Evolutionary conservation across 441 rosid genomes (phyloP), one percentile per base, ranked within the genome.

Genomic region (Brassica hybrid): DNA sequence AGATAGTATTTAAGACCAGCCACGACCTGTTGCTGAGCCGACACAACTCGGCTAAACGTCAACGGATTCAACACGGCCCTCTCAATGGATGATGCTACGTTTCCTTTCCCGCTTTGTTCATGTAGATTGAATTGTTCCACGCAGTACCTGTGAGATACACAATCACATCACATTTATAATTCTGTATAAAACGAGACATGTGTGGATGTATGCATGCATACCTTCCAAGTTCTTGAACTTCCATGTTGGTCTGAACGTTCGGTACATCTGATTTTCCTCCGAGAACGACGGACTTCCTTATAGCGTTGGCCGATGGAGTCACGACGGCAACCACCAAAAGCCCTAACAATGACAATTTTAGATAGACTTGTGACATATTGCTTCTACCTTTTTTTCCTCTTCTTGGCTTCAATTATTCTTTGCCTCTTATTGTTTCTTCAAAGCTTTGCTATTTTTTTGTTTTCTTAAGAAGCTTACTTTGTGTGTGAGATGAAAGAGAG

Each of bases 151-250:
- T 3, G n/a, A n/a, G 16, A 63, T 43, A 68, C 62, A 68, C 14
- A 63, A 62, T 54, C 43, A 30, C 60, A 68, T 73, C 74, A 74
- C 18, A 52, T 27, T 56, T 4, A n/a, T 61, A n/a, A 56, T 54
- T 63, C 48, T 18, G 12, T 52, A 4, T 10, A 76, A 52, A 54
- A n/a, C n/a, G n/a, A 32, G 8, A 52, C 10, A 52, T 23, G 13
- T 62, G 6, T 30, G 17, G n/a, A 48, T 68, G 18, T 38, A 38
- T 43, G n/a, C 6, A 45, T 16, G 58, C 0, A 8, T 56, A 78
- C 75, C 85, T 85, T 36, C 98, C 98, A 7, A 93, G 85, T 52
- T 88, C 79, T 76, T 93, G 98, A 66, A 93, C 84, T 76, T 86
- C 87, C 70, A 27, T 36, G 75, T 90, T 84, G 7, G 45, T 67